Base-by-base conservation (phyloP, 768 basidiomycete species). In the Russula olivacea region DNA sequence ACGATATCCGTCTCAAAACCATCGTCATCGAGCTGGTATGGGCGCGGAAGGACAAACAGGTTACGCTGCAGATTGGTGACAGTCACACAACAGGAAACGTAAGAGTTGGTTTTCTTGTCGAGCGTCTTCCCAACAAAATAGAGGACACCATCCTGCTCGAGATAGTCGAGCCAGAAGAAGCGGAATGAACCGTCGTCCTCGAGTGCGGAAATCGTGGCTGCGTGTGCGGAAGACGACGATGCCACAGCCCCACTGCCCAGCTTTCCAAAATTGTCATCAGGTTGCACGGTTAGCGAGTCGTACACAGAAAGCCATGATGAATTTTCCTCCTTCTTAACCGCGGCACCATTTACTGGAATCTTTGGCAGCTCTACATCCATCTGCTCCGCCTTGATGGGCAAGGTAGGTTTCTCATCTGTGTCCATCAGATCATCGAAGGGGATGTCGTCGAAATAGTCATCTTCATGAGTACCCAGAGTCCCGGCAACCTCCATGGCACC, bases 91-190 rank as follows among this genome's bases (percentile, higher is more conserved):
- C 90, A 92, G 8, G 92, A 95, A 4, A 91, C 76, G 84, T 88
- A 95, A 9, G 78, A 71, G 17, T 79, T 79, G 3, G 83, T 81
- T 5, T 77, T 74, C 74, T 87, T 88, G 75, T 95, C 93, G 68
- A 88, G 84, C 48, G 94, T 82, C 75, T 98, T 98, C 8, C 97
- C 97, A 49, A 91, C 83, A 66, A 99, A 88, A 71, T 92, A 88
- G 4, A 99, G 77, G 63, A 82, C 84, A 17, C 94, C 96, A 17
- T 89, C 83, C 53, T 83, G 81, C 71, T 98, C 93, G 38, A 95
- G 83, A 70, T 93, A 93, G 71, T 99, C 97, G 23, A 98, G 78
- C 97, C 97, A 99, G 78, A 88, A 99, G 79, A 99, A 94, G 30
- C 82, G 83, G 15, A 98, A 76, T 3, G 86, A 89, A 1, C 92